These are phyloP conservation scores for Lasiodiplodia sp. DNA, from an alignment of 2,329 filamentous ascomycete species.

Conservation along the genomic window DNA sequence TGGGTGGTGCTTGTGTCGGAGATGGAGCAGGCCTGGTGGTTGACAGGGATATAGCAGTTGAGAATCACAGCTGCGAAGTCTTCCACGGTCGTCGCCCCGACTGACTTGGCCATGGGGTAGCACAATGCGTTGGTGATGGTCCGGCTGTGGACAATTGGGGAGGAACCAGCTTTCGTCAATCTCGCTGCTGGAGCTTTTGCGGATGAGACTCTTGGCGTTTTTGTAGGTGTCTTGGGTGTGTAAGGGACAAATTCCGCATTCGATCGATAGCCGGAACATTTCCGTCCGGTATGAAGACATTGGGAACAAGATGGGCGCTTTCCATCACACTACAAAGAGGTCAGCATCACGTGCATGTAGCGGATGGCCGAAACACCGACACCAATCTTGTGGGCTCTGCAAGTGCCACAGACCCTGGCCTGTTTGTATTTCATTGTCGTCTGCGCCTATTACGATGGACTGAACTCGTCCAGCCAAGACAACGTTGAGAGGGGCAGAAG, in stretches of 20 bases:
- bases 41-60: slow-evolving; percentile 29
- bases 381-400: slow-evolving; percentile 29
- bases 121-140: background rate
- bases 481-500: background rate
- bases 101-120: background rate
- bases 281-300: slow-evolving; percentile 35
- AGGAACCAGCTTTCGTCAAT: background rate
- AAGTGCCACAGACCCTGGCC: slow-evolving; percentile 23
- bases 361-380: background rate
- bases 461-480: background rate
- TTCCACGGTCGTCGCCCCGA: background rate
- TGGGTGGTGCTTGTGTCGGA: slow-evolving; percentile 33
- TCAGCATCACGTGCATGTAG: background rate
- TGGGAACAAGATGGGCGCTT: slow-evolving; percentile 39
- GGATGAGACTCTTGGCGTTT: slow-evolving; percentile 3
- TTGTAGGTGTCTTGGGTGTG: slow-evolving; percentile 11
- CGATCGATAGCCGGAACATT: slow-evolving; percentile 37
- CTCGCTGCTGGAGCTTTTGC: background rate
- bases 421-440: slow-evolving; percentile 27
- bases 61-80: slow-evolving; percentile 29
- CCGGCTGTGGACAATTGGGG: background rate
- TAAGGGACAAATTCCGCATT: slow-evolving; percentile 36
- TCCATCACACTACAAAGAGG: slow-evolving; percentile 36
- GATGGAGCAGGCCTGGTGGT: slow-evolving; percentile 31
- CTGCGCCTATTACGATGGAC: background rate